phyloP scores from a whole-genome alignment of 228 moss, liverwort and hornwort genomes.

The Sphagnum fallax region DNA sequence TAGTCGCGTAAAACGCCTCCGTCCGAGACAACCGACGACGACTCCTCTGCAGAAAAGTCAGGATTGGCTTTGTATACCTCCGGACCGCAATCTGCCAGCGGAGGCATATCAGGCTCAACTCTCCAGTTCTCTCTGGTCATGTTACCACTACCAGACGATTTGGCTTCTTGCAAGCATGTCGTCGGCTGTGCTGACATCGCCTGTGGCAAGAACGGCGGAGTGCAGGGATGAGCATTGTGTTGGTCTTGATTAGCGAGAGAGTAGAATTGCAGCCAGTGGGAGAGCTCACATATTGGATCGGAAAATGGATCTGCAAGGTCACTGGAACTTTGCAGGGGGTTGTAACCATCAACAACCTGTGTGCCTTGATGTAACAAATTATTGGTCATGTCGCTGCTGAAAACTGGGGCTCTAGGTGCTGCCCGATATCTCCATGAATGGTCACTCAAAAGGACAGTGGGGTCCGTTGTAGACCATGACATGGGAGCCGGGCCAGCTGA shows the following conservation, averaged over 20 bases:
- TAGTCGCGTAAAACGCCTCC: slow-evolving; percentile 15
- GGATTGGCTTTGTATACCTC: slow-evolving; percentile 11
- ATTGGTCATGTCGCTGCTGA: slow-evolving; percentile 21
- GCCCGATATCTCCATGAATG: slow-evolving; percentile 12
- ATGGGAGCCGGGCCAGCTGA: slow-evolving; percentile 23
- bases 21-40: slow-evolving; percentile 30
- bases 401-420: slow-evolving; percentile 28
- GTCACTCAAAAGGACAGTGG: slow-evolving; percentile 25
- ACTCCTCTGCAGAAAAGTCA: slow-evolving; percentile 7
- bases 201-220: slow-evolving; percentile 13
- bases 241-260: slow-evolving; percentile 42
- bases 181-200: slow-evolving; percentile 11
- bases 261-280: slow-evolving; percentile 38
- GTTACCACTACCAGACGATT: slow-evolving; percentile 44
- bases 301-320: slow-evolving; percentile 17
- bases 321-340: slow-evolving; percentile 14
- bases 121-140: slow-evolving; percentile 52
- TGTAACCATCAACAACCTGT: slow-evolving; percentile 19
- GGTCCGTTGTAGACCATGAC: slow-evolving; percentile 54
- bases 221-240: slow-evolving; percentile 11
- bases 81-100: slow-evolving; percentile 27
- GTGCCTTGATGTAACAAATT: slow-evolving; percentile 20
- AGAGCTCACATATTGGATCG: slow-evolving; percentile 30
- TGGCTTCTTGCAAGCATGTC: slow-evolving; percentile 52
- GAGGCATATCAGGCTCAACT: slow-evolving; percentile 32